A percentile compares a stretch with the other conserved stretches of the same genome.
Evolutionary conservation across 495 filamentous ascomycete species (phyloP).

Genomic region (Chaetomium tenue): DNA sequence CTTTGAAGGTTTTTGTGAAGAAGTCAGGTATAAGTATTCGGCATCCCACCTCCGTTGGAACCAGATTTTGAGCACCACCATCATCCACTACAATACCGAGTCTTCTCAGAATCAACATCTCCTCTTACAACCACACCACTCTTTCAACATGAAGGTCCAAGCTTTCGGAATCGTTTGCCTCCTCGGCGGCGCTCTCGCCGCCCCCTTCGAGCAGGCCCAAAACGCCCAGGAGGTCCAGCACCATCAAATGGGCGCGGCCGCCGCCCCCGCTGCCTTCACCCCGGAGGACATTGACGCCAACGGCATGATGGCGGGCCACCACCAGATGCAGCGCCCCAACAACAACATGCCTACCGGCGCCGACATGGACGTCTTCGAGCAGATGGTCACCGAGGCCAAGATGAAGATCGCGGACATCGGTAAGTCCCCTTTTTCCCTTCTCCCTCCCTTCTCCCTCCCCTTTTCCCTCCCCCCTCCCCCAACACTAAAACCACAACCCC

Average conservation of each 20-base stretch:
- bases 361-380: constrained; percentile 13
- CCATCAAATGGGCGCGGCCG: constrained; percentile 5
- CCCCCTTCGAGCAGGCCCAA: constrained; percentile 18
- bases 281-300: background rate
- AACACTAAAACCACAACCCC: background rate
- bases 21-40: constrained; percentile 17
- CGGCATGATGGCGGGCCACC: constrained; percentile 5
- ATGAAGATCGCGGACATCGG: constrained; percentile 22
- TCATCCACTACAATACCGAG: constrained; percentile 4
- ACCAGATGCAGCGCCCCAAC: background rate
- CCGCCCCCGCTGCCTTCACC: background rate
- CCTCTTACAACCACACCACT: background rate
- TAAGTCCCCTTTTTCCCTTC: too few relatives aligned
- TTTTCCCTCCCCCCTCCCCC: background rate
- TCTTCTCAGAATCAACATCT: background rate
- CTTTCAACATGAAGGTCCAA: constrained; percentile 26
- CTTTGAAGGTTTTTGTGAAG: background rate
- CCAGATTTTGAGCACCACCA: background rate
- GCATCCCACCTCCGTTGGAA: background rate
- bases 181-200: constrained; percentile 23
- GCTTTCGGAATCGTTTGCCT: constrained; percentile 22
- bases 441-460: background rate
- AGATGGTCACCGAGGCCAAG: constrained; percentile 18
- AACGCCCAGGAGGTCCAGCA: constrained; percentile 11
- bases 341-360: background rate